Base-by-base conservation (phyloP, 2,329 filamentous ascomycete genomes). In the Zymoseptoria tritici region DNA sequence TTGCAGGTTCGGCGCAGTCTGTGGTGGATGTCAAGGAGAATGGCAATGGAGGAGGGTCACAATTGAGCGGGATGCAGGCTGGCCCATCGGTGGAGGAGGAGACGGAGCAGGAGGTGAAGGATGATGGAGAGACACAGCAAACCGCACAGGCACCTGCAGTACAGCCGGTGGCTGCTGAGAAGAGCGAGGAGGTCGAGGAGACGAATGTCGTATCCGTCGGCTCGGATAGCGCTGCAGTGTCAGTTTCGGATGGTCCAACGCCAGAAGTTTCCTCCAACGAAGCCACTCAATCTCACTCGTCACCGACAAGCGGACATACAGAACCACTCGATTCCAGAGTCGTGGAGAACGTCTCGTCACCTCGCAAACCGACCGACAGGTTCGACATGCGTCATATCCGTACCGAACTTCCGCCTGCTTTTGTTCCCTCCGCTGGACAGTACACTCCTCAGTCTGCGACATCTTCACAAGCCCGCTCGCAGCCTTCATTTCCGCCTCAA, bases 331-430 rank as follows among this genome's bases (percentile, higher is more conserved):
- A 52, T 21, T 54, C 59, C 5, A 26, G 59, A 9, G 31, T 46
- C 42, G 56, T 52, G 16, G 50, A 59, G 19, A 64, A 60, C 42
- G 56, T 65, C 46, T 22, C 59, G 16, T 51, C 64, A 21, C 29
- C 54, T 5, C 64, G 62, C 31, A 70, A 66, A 54, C 57, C 63
- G 9, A 57, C 58, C 2, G 64, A 67, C 24, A 57, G 60, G 19
- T 64, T 67, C 52, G 68, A 71, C 42, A 68, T 68, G 64, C 64
- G 67, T 13, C 66, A 63, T 1, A 62, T 70, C 29, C 62, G 67
- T 19, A 69, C 69, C 9, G 69, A 68, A 56, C 65, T 72, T 4
- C 71, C 70, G 29, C 70, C 71, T 9, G 67, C 66, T 20, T 72
- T 72, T 50, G 62, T 71, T 13, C 69, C 70, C 29, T 67, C 67